Evolutionary conservation across 225 moss, liverwort and hornwort species (phyloP).

Genomic region (Neckera pumila): DNA sequence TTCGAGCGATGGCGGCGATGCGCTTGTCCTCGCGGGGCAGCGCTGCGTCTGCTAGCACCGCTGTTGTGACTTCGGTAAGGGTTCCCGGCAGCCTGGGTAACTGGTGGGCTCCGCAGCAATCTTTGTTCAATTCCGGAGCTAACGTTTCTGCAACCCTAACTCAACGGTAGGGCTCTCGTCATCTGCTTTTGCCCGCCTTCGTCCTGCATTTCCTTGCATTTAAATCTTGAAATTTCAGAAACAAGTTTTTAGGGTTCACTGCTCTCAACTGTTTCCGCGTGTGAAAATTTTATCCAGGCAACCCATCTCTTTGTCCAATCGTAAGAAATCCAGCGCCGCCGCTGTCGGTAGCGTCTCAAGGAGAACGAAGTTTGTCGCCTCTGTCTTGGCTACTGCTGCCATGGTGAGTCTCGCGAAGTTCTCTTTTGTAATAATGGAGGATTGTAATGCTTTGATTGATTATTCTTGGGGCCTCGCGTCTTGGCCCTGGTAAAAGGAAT

Average conservation of each 20-base stretch:
- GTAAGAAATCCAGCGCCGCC: not conserved
- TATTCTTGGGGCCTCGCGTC: not conserved
- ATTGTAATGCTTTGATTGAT: not conserved
- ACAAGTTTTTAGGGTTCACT: not conserved
- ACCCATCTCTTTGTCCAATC: not conserved
- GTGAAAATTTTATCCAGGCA: not conserved
- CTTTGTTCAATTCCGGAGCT: not conserved
- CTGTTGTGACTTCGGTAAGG: not conserved
- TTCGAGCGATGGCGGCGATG: slow-evolving; percentile 8
- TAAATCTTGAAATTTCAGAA: not conserved
- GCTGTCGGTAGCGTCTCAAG: not conserved
- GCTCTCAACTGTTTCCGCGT: not conserved
- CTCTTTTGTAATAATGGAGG: not conserved
- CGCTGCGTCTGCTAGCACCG: slow-evolving; percentile 6
- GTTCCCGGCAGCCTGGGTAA: not conserved
- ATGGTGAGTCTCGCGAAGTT: slow-evolving; percentile 7
- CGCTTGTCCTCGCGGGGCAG: slow-evolving; percentile 17
- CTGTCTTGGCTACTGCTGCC: slow-evolving; percentile 23
- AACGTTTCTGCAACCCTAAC: not conserved
- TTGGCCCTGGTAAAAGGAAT: not conserved
- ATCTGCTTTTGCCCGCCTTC: not conserved
- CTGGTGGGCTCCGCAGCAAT: slow-evolving; percentile 6
- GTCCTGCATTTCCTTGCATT: not conserved
- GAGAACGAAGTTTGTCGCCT: slow-evolving; percentile 24
- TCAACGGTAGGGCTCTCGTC: not conserved